Evolutionary conservation across 2,329 filamentous ascomycete genomes (phyloP).

Genomic region (Exophiala alcalophila): DNA sequence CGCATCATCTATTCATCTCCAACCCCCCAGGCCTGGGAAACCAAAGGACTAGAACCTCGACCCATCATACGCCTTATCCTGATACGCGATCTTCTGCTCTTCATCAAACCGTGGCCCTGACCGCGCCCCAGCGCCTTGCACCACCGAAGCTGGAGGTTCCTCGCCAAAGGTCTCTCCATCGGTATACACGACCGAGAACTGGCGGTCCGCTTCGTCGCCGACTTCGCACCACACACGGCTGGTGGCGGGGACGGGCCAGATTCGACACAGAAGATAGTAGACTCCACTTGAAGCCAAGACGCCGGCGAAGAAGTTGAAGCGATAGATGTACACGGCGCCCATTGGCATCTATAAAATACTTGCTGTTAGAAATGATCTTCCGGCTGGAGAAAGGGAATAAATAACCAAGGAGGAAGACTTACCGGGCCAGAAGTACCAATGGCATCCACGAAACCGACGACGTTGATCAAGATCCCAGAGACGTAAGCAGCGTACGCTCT

Average conservation of each 20-base stretch:
- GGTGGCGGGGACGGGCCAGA: constrained; percentile 70
- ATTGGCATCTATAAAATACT: constrained; percentile 57
- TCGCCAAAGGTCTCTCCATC: constrained; percentile 14
- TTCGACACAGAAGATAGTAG: constrained; percentile 68
- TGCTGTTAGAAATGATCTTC: too few species aligned
- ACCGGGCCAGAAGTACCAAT: too few species aligned
- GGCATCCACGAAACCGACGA: constrained; percentile 84
- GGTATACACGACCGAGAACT: constrained; percentile 16
- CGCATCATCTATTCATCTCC: too few species aligned
- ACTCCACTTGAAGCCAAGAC: constrained; percentile 65
- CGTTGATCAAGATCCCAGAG: constrained; percentile 88
- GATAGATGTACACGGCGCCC: constrained; percentile 82
- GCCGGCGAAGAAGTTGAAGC: constrained; percentile 84
- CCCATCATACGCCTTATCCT: constrained; percentile 2
- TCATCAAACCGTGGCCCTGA: too few species aligned
- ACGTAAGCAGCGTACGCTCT: constrained; percentile 67
- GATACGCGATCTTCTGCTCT: background rate
- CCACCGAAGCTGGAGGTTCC: background rate
- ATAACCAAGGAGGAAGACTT: too few species aligned
- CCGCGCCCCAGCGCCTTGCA: background rate
- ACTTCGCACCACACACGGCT: constrained; percentile 77
- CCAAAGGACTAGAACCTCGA: too few species aligned
- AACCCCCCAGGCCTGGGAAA: too few species aligned
- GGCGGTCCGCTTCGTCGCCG: constrained; percentile 18
- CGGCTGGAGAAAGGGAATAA: too few species aligned